A percentile compares a stretch with the other conserved stretches of the same genome.
Evolutionary conservation across 2,329 filamentous ascomycete species (phyloP).

Genomic region (Lasiodiplodia sp.): DNA sequence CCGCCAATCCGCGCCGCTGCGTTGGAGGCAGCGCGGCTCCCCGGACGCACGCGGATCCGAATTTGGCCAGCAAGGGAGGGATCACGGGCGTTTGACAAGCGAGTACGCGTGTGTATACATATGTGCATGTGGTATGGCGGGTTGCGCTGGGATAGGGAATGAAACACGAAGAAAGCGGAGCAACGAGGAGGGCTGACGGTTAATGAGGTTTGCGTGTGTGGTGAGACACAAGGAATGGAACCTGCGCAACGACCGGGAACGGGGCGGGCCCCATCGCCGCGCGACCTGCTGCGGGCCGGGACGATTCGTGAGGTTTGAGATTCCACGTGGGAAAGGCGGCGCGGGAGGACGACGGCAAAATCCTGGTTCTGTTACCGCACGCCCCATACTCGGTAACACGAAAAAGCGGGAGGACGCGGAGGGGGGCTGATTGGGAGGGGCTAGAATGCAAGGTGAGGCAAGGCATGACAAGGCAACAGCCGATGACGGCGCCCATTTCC

Average conservation of each 20-base stretch:
- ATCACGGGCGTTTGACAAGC: constrained; percentile 1
- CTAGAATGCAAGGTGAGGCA: constrained; percentile 12
- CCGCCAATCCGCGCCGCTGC: background rate
- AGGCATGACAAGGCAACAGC: constrained; percentile 19
- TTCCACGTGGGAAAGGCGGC: constrained; percentile 29
- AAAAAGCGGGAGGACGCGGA: constrained; percentile 24
- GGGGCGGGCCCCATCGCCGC: constrained; percentile 6
- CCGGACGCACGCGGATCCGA: constrained; percentile 24
- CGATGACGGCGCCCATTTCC: background rate
- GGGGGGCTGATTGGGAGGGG: background rate
- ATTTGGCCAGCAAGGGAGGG: constrained; percentile 11
- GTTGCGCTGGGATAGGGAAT: constrained; percentile 4
- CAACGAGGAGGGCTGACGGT: background rate
- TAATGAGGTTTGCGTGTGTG: background rate
- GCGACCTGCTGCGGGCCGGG: constrained; percentile 26
- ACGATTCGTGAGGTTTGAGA: constrained; percentile 27
- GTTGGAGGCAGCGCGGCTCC: background rate
- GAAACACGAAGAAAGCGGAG: constrained; percentile 21
- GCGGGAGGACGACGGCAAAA: constrained; percentile 22
- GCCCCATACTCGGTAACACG: constrained; percentile 24
- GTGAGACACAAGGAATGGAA: constrained; percentile 22
- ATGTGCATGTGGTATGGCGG: background rate
- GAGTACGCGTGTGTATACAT: background rate
- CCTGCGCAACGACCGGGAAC: constrained; percentile 16
- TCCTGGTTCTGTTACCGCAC: constrained; percentile 22